phyloP scores from a whole-genome alignment of 495 filamentous ascomycete species.

The Annulohypoxylon maeteangense region DNA sequence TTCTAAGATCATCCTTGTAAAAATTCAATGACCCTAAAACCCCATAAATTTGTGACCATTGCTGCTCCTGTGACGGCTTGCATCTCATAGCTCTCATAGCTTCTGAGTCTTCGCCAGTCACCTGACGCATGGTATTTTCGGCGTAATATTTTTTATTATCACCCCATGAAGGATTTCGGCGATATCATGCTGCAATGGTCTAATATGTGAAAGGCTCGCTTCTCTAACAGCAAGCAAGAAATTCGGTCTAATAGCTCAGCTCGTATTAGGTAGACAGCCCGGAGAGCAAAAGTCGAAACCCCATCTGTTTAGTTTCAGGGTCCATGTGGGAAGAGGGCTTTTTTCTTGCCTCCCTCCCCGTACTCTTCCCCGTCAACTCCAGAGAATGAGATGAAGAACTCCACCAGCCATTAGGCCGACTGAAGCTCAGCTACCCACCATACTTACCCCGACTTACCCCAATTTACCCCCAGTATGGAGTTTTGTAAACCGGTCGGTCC shows the following conservation, averaged over 20 bases:
- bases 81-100: background rate
- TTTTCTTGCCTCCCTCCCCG: conserved; percentile 16
- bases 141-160: conserved; percentile 21
- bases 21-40: background rate
- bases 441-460: background rate
- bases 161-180: conserved; percentile 27
- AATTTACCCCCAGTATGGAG: conserved; percentile 12
- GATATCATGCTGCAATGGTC: conserved; percentile 22
- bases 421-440: background rate
- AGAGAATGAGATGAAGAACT: conserved; percentile 6
- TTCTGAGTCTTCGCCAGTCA: background rate
- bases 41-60: background rate
- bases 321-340: conserved; percentile 10
- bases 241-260: conserved; percentile 24
- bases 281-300: conserved; percentile 4
- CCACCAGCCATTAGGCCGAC: conserved; percentile 20
- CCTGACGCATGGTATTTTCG: conserved; percentile 25
- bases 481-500: conserved; percentile 19
- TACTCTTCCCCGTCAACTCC: conserved; percentile 26
- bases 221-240: conserved; percentile 13
- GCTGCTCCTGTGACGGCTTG: background rate
- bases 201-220: conserved; percentile 4
- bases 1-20: background rate
- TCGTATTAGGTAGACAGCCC: conserved; percentile 16
- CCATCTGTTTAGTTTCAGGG: conserved; percentile 2